Base-by-base conservation (phyloP, 164 flowering plant species). In the Tinospora cordifolia region DNA sequence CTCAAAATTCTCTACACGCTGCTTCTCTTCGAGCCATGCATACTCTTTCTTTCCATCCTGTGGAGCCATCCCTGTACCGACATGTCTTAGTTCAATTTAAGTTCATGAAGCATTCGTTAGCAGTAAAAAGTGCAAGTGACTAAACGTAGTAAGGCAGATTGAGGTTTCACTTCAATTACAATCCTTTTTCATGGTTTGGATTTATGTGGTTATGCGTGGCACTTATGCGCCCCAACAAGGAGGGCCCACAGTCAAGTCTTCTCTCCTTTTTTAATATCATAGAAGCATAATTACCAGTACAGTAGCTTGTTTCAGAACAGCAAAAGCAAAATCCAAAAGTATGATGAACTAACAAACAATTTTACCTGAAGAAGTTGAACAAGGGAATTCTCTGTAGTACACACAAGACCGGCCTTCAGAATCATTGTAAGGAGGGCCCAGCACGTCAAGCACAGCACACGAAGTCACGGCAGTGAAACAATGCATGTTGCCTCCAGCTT, bases 401-500 rank as follows among this genome's bases (percentile, higher is more conserved):
- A 82, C 73, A 71, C 90, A 87, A 24, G 80, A 82, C 3, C 88
- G 79, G 57, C 88, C 87, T 65, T 81, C 72, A 24, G 78, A 58
- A 67, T 84, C 79, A 25, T 80, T 80, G 73, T 87, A 85, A 15
- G 88, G 90, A 12, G 90, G 88, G 22, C 96, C 97, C 25, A 93
- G 51, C 63, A 93, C 98, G 74, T 93, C 98, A 27, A 93, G 87
- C 63, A 93, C 83, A 0, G 88, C 94, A 69, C 98, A 90, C 1
- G 97, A 82, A n/a, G 93, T 90, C 46, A 84, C 65, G 12, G 96
- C 98, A 1, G 84, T 88, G 80, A 91, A 90, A 24, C 80, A 78
- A 75, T 91, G 98, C 70, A 93, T 87, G 74, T 93, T 93, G 58
- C 98, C 97, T 58, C 98, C 98, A 0, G 87, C 71, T 6, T 87